A percentile compares a stretch with the other conserved stretches of the same genome.
Conservation (phyloP, 257 asterid genomes). For the Datura wrightii region DNA sequence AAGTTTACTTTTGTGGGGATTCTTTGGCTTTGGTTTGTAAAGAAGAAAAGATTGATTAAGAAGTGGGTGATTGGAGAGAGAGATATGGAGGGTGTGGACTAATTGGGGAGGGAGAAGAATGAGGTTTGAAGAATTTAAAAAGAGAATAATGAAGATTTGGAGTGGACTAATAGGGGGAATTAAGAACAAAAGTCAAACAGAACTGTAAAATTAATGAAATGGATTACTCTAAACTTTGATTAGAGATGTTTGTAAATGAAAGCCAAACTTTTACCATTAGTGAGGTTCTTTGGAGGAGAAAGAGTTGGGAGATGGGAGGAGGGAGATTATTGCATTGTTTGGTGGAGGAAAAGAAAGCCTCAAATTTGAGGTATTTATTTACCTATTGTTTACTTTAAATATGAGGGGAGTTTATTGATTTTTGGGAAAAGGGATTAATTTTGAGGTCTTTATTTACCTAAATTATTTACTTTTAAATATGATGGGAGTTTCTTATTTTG, state of each 20-base stretch:
- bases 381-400: neutral
- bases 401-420: constrained; percentile 10
- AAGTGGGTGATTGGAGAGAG: constrained; percentile 40
- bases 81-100: constrained; percentile 29
- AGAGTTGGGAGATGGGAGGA: constrained; percentile 25
- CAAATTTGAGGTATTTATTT: neutral
- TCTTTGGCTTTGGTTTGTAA: constrained; percentile 37
- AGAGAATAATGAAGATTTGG: constrained; percentile 43
- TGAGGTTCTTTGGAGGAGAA: neutral
- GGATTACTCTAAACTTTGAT: constrained; percentile 17
- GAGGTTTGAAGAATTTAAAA: constrained; percentile 50
- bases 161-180: constrained; percentile 44
- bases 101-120: constrained; percentile 44
- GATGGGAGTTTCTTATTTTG: neutral
- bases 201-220: constrained; percentile 37
- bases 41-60: constrained; percentile 27
- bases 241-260: neutral
- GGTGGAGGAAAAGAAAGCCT: neutral
- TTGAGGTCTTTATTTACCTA: constrained; percentile 2
- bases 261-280: neutral
- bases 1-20: constrained; percentile 34
- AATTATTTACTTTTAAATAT: neutral
- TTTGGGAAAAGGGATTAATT: neutral
- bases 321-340: constrained; percentile 24
- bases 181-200: constrained; percentile 54